Base-by-base conservation (phyloP, 2,329 filamentous ascomycete genomes). In the Pseudogymnoascus sp. region DNA sequence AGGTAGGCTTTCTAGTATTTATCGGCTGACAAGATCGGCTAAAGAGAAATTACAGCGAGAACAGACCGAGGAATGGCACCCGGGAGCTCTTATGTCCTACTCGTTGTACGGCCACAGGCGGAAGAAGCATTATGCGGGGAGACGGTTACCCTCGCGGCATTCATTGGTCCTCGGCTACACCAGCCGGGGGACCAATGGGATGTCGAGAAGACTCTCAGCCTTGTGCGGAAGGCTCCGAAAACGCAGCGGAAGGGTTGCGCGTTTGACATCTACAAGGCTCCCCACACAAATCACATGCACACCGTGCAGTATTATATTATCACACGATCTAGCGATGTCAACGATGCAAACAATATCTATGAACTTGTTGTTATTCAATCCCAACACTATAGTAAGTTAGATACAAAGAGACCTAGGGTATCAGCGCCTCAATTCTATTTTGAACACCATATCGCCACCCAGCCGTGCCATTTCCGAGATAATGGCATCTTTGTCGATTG, bases 401-500 rank as follows among this genome's bases (percentile, higher is more conserved):
- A 33, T 56, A 33, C 29, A 56, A 56, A 56, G 50, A 56, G 50
- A 56, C 61, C 35, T 62, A 26, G 50, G 33, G 29, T 63, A 61
- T 37, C 62, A 40, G 47, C 61, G 33, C 44, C 53, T 79, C 59
- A 61, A 26, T 70, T 92, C 86, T 63, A 93, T 85, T 70, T 75
- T 83, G 68, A 84, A 81, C 53, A 96, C 80, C 74, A 96, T 72
- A 64, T 86, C 82, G 1, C 84, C 86, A 7, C 86, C 86, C 42
- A 88, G 78, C 65, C 86, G 83, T 44, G 84, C 84, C 73, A 96
- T 90, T 76, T 95, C 91, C 33, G 85, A 79, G 61, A 93, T 70
- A 4, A 95, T 84, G 0, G 82, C 87, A 44, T 80, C 78, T 68
- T 82, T 84, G 69, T 95, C 91, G 5, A 92, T 75, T 67, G 82